Evolutionary conservation across 306 rosid species (phyloP).

Genomic region (Mimosa pudica): DNA sequence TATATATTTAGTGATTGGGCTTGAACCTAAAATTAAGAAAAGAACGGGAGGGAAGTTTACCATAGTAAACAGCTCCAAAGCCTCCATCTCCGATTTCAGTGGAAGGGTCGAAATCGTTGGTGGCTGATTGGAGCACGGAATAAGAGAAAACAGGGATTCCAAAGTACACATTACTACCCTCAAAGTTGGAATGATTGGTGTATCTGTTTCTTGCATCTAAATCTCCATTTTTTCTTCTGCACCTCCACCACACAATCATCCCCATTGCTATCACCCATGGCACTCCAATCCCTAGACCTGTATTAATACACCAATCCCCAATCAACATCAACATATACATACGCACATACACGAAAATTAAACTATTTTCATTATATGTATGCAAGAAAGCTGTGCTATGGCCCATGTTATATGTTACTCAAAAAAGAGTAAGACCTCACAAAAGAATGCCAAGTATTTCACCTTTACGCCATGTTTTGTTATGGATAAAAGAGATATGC

Average conservation of each 20-base stretch:
- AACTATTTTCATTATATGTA: no score
- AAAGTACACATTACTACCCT: constrained; percentile 32
- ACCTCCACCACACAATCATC: not conserved
- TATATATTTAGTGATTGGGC: no score
- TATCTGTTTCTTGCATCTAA: constrained; percentile 13
- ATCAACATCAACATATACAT: no score
- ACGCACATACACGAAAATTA: no score
- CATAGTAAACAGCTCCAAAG: constrained; percentile 51
- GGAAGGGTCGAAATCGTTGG: constrained; percentile 54
- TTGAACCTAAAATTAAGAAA: no score
- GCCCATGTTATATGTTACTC: no score
- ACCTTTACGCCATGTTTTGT: no score
- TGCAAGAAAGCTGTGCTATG: no score
- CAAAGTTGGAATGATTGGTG: constrained; percentile 5
- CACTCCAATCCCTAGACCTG: constrained; percentile 38
- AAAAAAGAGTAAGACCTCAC: no score
- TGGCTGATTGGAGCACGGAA: constrained; percentile 57
- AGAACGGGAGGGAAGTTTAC: constrained; percentile 5
- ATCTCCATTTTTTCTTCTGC: constrained; percentile 12
- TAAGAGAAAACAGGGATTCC: constrained; percentile 48
- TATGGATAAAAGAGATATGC: no score
- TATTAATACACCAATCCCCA: no score
- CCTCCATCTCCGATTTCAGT: constrained; percentile 65
- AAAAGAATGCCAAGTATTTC: no score
- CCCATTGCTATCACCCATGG: constrained; percentile 20